Conservation (phyloP, 2,329 filamentous ascomycete species). For the Alternaria triticina region DNA sequence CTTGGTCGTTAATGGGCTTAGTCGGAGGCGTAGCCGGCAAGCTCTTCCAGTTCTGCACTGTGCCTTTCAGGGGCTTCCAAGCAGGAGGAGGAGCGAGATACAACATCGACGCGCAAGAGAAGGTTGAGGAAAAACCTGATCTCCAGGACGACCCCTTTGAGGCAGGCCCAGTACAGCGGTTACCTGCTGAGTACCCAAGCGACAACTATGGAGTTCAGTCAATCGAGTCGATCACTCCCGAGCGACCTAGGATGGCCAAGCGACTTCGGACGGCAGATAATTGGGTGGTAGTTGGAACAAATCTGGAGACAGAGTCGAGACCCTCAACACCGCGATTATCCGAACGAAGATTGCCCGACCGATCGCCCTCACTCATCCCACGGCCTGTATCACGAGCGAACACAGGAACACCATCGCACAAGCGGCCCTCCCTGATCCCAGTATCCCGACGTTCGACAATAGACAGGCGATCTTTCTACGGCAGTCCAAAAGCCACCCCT, state of each 20-base stretch:
- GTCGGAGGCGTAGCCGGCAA: slow-evolving; percentile 75
- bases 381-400: slow-evolving; percentile 37
- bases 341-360: slow-evolving; percentile 36
- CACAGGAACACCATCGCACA: slow-evolving; percentile 22
- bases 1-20: slow-evolving; percentile 60
- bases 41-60: slow-evolving; percentile 82
- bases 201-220: slow-evolving; percentile 56
- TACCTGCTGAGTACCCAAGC: slow-evolving; percentile 61
- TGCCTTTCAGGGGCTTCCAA: slow-evolving; percentile 81
- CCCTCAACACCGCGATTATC: slow-evolving; percentile 50
- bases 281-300: slow-evolving; percentile 56
- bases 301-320: slow-evolving; percentile 62
- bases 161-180: slow-evolving; percentile 34
- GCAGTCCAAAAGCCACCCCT: slow-evolving; percentile 15
- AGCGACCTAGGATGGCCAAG: slow-evolving; percentile 55
- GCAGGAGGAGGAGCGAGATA: slow-evolving; percentile 82
- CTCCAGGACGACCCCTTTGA: slow-evolving; percentile 29
- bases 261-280: slow-evolving; percentile 56
- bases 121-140: slow-evolving; percentile 32
- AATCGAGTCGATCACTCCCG: slow-evolving; percentile 52
- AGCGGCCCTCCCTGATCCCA: slow-evolving; percentile 52
- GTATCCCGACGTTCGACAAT: slow-evolving; percentile 49
- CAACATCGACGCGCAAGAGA: slow-evolving; percentile 54
- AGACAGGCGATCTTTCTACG: slow-evolving; percentile 27
- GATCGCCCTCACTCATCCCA: slow-evolving; percentile 45